phyloP scores from a whole-genome alignment of 257 asterid species.

The Eucommia ulmoides region DNA sequence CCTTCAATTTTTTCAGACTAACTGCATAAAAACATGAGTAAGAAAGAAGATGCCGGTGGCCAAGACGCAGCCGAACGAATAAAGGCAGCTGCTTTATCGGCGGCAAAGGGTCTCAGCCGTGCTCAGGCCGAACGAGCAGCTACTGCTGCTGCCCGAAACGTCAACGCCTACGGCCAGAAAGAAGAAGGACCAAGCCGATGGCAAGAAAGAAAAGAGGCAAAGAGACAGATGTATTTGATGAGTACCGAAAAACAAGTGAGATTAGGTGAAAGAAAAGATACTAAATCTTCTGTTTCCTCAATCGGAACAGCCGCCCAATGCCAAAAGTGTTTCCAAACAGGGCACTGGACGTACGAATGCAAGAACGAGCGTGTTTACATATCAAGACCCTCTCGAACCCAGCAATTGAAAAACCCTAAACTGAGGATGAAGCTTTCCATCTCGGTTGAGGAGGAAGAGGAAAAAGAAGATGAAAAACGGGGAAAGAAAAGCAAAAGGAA shows the following conservation, averaged over 20 bases:
- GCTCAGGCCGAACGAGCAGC: constrained; percentile 99
- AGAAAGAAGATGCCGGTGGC: constrained; percentile 55
- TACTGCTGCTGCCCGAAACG: constrained; percentile 84
- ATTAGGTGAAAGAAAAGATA: constrained; percentile 76
- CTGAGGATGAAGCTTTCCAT: constrained; percentile 62
- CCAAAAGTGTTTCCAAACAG: constrained; percentile 80
- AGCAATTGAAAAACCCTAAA: constrained; percentile 83
- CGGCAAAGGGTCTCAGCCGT: constrained; percentile 95
- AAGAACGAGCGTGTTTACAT: constrained; percentile 84
- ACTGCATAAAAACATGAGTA: too few relatives aligned
- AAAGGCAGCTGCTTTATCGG: constrained; percentile 77
- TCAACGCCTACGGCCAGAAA: constrained; percentile 95
- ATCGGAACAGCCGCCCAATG: constrained; percentile 62
- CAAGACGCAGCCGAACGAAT: constrained; percentile 77
- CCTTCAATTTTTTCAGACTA: too few relatives aligned
- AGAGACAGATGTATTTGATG: constrained; percentile 91
- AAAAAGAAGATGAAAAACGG: constrained; percentile 31
- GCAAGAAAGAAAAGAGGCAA: constrained; percentile 99
- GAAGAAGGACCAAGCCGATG: constrained; percentile 99
- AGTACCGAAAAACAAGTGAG: constrained; percentile 93
- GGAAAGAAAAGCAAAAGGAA: constrained; percentile 76
- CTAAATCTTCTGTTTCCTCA: constrained; percentile 31
- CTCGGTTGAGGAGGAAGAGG: constrained; percentile 44
- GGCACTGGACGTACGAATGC: constrained; percentile 96
- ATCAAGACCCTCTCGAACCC: constrained; percentile 80